Percentiles rank a stretch among this genome's conserved stretches.
phyloP scores from a whole-genome alignment of 805 yeast species.

The Pichia phayaonensis region DNA sequence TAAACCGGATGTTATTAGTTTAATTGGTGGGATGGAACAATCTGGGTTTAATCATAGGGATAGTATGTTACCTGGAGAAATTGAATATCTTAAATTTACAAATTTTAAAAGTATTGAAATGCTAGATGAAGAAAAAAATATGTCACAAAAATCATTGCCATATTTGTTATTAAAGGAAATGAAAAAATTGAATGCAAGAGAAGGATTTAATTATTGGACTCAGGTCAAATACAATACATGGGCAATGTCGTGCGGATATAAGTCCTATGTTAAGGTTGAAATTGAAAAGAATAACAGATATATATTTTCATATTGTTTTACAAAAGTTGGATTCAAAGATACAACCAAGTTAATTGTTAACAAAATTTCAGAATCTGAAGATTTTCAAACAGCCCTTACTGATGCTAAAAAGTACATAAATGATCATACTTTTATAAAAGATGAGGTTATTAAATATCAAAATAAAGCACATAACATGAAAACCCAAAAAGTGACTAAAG shows the following conservation, averaged over 20 bases:
- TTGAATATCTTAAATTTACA: conserved; percentile 24
- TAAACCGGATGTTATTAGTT: conserved; percentile 4
- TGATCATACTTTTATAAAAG: background rate
- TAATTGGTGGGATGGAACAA: conserved; percentile 2
- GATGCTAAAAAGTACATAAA: background rate
- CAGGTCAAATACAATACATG: conserved; percentile 9
- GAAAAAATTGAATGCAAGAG: conserved; percentile 5
- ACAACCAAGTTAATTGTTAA: background rate
- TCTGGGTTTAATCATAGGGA: conserved; percentile 5
- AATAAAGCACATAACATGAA: conserved; percentile 1
- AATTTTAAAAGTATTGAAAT: conserved; percentile 24
- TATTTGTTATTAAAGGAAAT: conserved; percentile 9
- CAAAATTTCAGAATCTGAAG: background rate
- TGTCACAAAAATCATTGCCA: conserved; percentile 8
- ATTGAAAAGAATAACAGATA: background rate
- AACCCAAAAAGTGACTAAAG: background rate
- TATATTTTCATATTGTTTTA: background rate
- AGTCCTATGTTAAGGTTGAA: conserved; percentile 10
- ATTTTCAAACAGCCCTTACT: conserved; percentile 1
- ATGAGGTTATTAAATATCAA: background rate
- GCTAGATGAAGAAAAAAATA: conserved; percentile 8
- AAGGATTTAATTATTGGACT: conserved; percentile 7
- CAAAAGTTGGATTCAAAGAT: background rate
- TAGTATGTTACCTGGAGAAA: conserved; percentile 13
- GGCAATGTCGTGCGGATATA: conserved; percentile 4